A percentile compares a stretch with the other conserved stretches of the same genome.
These are phyloP conservation scores for Marsdenia floribunda DNA, from an alignment of 257 asterid genomes.

Conservation along the genomic window DNA sequence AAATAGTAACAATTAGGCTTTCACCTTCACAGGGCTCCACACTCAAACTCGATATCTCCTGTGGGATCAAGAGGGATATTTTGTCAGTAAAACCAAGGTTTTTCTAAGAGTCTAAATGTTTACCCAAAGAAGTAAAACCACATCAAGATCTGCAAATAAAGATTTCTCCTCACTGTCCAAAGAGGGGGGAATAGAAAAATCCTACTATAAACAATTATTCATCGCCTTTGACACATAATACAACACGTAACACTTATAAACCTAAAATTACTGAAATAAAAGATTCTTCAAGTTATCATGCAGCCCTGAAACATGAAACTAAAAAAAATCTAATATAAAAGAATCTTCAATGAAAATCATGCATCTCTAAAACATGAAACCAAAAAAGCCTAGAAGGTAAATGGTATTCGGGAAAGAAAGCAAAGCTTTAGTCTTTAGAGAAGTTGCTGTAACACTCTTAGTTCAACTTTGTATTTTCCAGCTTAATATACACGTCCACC, in stretches of 20 bases:
- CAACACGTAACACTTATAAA: too few relatives aligned
- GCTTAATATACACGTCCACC: neutral
- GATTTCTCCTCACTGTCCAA: neutral
- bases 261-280: too few relatives aligned
- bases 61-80: conserved; percentile 3
- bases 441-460: neutral
- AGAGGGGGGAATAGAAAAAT: neutral
- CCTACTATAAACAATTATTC: neutral
- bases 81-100: neutral
- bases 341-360: too few relatives aligned
- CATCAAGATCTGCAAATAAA: neutral
- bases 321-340: too few relatives aligned
- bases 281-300: too few relatives aligned
- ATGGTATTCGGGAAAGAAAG: neutral
- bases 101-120: neutral
- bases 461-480: neutral
- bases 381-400: neutral
- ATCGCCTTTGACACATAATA: neutral
- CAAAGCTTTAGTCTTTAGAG: neutral
- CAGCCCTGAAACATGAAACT: too few relatives aligned
- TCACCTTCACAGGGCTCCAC: conserved; percentile 84
- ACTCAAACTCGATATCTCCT: conserved; percentile 97
- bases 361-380: neutral
- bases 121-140: neutral
- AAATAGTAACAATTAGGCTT: conserved; percentile 64